phyloP scores from a whole-genome alignment of 2,329 filamentous ascomycete species.

The Sclerotinia nivalis region DNA sequence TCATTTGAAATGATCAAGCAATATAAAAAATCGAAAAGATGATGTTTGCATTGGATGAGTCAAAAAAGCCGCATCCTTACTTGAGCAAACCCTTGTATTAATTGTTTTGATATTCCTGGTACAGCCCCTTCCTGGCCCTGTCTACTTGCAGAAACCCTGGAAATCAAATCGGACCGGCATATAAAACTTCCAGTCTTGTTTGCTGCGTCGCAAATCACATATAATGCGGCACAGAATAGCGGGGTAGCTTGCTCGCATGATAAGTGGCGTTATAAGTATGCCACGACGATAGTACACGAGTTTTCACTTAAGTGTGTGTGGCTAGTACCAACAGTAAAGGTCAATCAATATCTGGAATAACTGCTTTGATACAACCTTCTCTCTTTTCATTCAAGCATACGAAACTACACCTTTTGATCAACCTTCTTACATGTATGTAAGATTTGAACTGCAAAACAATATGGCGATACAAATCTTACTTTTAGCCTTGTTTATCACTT shows the following conservation, averaged over 20 bases:
- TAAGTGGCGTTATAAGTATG: not conserved
- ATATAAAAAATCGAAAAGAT: not conserved
- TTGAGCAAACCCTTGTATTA: not conserved
- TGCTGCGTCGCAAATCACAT: not conserved
- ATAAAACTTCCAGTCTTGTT: not conserved
- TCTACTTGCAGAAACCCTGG: not conserved
- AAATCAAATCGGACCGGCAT: too few relatives aligned
- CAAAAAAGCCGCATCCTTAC: not conserved
- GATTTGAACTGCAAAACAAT: not conserved
- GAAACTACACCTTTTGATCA: not conserved
- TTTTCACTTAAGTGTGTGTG: not conserved
- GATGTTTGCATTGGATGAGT: not conserved
- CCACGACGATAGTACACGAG: not conserved
- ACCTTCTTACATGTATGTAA: not conserved
- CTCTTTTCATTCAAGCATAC: not conserved
- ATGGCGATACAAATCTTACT: not conserved
- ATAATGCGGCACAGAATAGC: not conserved
- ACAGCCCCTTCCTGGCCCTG: not conserved
- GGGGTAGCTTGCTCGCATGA: not conserved
- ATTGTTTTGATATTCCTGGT: not conserved
- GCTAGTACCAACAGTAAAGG: not conserved
- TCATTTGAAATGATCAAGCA: too few relatives aligned
- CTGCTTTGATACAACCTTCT: not conserved
- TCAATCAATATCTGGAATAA: not conserved
- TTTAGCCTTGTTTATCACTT: not conserved